Conservation (phyloP, 768 basidiomycete genomes). For the Tulasnella calospora region DNA sequence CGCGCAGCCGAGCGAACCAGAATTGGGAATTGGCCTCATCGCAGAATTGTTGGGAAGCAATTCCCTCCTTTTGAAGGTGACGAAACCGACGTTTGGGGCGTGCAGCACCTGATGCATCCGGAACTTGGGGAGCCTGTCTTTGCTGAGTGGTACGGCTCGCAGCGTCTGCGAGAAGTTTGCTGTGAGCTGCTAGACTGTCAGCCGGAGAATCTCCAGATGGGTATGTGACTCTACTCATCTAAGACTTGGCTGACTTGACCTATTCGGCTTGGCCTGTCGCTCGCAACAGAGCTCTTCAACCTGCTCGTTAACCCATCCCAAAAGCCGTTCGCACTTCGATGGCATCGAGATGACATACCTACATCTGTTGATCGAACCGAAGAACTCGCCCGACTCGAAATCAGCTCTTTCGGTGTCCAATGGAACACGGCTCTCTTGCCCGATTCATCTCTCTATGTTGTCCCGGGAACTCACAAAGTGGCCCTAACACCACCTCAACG, state of each 20-base stretch:
- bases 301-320: slow-evolving; percentile 62
- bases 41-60: slow-evolving; percentile 70
- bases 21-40: slow-evolving; percentile 55
- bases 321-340: slow-evolving; percentile 66
- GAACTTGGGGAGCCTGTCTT: slow-evolving; percentile 57
- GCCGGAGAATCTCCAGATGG: slow-evolving; percentile 65
- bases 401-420: slow-evolving; percentile 69
- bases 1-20: slow-evolving; percentile 52
- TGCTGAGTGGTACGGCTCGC: slow-evolving; percentile 62
- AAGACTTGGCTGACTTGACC: neutral
- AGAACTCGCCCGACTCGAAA: slow-evolving; percentile 51
- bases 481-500: slow-evolving; percentile 58
- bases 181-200: slow-evolving; percentile 51
- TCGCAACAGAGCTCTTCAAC: slow-evolving; percentile 61
- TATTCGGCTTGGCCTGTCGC: neutral
- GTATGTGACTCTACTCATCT: slow-evolving; percentile 39
- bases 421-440: slow-evolving; percentile 74
- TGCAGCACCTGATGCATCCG: slow-evolving; percentile 80
- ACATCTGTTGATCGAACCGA: slow-evolving; percentile 56
- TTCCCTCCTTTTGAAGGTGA: slow-evolving; percentile 61
- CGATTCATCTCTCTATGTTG: slow-evolving; percentile 65
- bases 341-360: slow-evolving; percentile 73
- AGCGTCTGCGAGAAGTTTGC: slow-evolving; percentile 44
- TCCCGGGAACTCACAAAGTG: slow-evolving; percentile 60
- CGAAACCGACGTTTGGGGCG: slow-evolving; percentile 67